phyloP scores from a whole-genome alignment of 192 early-diverging fungal genomes.

The Coemansia asiatica region DNA sequence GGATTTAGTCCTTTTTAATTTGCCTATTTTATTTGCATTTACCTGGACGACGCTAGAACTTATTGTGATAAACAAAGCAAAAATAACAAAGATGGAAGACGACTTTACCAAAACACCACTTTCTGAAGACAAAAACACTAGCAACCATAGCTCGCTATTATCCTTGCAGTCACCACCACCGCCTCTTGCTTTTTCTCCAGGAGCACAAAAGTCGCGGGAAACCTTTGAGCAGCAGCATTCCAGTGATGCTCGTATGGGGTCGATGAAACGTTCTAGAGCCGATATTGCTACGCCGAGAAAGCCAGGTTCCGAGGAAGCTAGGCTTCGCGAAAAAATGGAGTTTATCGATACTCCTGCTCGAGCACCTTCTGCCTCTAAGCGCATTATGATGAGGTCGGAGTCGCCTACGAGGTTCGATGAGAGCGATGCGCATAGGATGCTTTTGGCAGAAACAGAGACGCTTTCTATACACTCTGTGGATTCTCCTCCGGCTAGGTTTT shows the following conservation, averaged over 20 bases:
- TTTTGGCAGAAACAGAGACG: constrained; percentile 7
- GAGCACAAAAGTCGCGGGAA: background rate
- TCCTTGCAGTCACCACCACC: constrained; percentile 8
- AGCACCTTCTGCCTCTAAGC: constrained; percentile 43
- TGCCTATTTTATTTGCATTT: constrained; percentile 7
- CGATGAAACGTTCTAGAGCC: constrained; percentile 39
- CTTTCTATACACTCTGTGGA: background rate
- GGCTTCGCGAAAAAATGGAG: constrained; percentile 21
- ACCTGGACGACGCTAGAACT: background rate
- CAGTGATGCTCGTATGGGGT: background rate
- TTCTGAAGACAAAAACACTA: background rate
- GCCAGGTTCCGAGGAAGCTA: constrained; percentile 32
- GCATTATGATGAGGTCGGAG: constrained; percentile 24
- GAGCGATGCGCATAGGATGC: constrained; percentile 1
- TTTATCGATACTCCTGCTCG: constrained; percentile 44
- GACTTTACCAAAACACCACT: background rate
- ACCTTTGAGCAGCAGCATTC: constrained; percentile 1
- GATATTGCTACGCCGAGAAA: constrained; percentile 46
- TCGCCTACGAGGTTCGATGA: constrained; percentile 21
- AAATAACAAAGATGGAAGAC: background rate
- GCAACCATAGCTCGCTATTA: background rate
- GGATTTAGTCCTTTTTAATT: constrained; percentile 13
- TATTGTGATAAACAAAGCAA: background rate
- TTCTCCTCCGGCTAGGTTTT: background rate
- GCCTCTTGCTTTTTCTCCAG: background rate